Conservation (phyloP, 768 basidiomycete species). For the Pleurotus tuber-regium region DNA sequence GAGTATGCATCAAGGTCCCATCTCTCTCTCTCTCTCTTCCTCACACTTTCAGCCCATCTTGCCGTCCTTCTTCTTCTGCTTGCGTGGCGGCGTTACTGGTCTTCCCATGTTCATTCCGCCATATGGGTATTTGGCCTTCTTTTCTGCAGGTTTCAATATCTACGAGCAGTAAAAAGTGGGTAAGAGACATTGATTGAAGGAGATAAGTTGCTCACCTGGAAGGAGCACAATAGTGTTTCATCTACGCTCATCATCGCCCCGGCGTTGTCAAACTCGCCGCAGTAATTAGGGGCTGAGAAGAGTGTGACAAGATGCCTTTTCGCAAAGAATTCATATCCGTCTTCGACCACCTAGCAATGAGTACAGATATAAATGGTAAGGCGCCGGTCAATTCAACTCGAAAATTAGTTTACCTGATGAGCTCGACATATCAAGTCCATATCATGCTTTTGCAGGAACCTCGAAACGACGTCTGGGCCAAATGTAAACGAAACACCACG, state of each 20-base stretch:
- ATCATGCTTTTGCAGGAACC: constrained; percentile 99
- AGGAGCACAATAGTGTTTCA: constrained; percentile 94
- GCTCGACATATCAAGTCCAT: constrained; percentile 99
- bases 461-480: constrained; percentile 95
- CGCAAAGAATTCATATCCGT: constrained; percentile 98
- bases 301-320: constrained; percentile 96
- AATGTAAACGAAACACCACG: constrained; percentile 99
- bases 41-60: constrained; percentile 44
- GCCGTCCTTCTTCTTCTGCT: constrained; percentile 95
- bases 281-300: constrained; percentile 96
- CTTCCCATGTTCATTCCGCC: constrained; percentile 85
- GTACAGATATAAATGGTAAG: not conserved
- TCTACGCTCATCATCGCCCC: constrained; percentile 99
- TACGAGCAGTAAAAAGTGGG: constrained; percentile 29
- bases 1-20: not conserved
- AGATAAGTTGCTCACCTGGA: constrained; percentile 64
- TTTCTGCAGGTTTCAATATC: constrained; percentile 99
- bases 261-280: constrained; percentile 97
- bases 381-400: not conserved
- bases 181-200: not conserved
- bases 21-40: not conserved
- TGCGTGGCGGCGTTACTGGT: constrained; percentile 93
- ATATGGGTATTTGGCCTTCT: constrained; percentile 93
- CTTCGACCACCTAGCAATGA: constrained; percentile 82
- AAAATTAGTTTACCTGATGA: constrained; percentile 72